phyloP scores from a whole-genome alignment of 768 basidiomycete genomes.

The Tylopilus felleus region DNA sequence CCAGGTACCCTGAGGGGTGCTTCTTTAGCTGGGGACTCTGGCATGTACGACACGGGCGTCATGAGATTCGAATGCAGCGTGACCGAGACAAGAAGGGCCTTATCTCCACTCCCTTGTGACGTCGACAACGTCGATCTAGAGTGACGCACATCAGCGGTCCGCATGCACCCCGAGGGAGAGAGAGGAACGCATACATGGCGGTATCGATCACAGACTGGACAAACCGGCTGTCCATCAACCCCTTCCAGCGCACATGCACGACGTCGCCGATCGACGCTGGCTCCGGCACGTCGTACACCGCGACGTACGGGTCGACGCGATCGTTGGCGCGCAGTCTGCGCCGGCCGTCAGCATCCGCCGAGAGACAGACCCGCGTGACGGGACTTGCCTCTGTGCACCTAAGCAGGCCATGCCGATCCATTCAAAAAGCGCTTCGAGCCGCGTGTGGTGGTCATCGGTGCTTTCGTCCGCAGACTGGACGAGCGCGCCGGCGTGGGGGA shows the following conservation, averaged over 20 bases:
- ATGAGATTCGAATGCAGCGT: slow-evolving; percentile 39
- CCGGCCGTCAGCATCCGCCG: not conserved
- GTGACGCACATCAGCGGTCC: not conserved
- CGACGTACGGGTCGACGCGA: slow-evolving; percentile 64
- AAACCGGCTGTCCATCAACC: slow-evolving; percentile 52
- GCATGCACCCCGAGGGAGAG: not conserved
- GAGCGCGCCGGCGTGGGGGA: slow-evolving; percentile 38
- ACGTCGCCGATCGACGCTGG: slow-evolving; percentile 44
- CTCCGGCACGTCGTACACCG: slow-evolving; percentile 57
- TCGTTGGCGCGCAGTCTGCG: slow-evolving; percentile 58
- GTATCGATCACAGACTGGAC: slow-evolving; percentile 50
- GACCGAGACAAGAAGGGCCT: slow-evolving; percentile 16
- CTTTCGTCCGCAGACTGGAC: slow-evolving; percentile 29
- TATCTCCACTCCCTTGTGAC: slow-evolving; percentile 4
- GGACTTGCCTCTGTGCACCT: slow-evolving; percentile 57
- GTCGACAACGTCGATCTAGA: slow-evolving; percentile 10
- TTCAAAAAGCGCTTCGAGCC: slow-evolving; percentile 52
- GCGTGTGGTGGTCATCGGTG: slow-evolving; percentile 50
- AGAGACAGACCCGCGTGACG: not conserved
- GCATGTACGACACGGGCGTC: slow-evolving; percentile 50
- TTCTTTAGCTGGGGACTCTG: slow-evolving; percentile 26
- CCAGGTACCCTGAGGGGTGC: slow-evolving; percentile 42
- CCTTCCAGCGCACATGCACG: slow-evolving; percentile 58
- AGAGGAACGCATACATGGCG: slow-evolving; percentile 29
- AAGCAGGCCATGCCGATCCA: slow-evolving; percentile 72